Conservation (phyloP, 2,329 filamentous ascomycete genomes). For the Apiospora koreana region DNA sequence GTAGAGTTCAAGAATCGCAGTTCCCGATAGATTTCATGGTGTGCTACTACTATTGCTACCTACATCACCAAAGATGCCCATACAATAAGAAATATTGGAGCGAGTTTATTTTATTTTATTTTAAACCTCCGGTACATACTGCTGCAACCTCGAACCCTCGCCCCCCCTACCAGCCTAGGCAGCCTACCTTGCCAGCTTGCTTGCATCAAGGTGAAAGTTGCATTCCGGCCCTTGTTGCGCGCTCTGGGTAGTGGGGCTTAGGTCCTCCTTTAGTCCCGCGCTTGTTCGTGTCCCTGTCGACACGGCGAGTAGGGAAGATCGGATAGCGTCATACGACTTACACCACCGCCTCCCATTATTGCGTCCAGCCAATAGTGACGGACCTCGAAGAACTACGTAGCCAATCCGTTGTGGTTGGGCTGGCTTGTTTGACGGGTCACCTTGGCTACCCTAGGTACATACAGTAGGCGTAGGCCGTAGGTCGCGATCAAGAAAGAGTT, state of each 20-base stretch:
- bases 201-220: not conserved
- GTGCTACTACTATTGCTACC: not conserved
- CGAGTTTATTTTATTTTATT: constrained; percentile 1
- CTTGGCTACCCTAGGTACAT: constrained; percentile 2
- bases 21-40: not conserved
- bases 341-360: constrained; percentile 10
- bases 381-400: not conserved
- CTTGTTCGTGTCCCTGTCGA: constrained; percentile 7
- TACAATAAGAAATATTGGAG: constrained; percentile 2
- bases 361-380: not conserved
- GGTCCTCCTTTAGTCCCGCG: not conserved
- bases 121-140: not conserved
- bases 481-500: not conserved
- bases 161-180: too few relatives aligned
- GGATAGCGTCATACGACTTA: constrained; percentile 13
- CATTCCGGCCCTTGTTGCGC: constrained; percentile 1
- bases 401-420: not conserved
- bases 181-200: not conserved
- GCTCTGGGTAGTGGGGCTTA: not conserved
- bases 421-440: not conserved
- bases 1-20: not conserved
- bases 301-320: constrained; percentile 8
- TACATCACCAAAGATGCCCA: not conserved
- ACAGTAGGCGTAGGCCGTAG: not conserved
- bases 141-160: not conserved